Percentiles rank a stretch among this genome's conserved stretches.
These are phyloP conservation scores for Aureoboletus auriporus DNA, from an alignment of 768 basidiomycete species.

Conservation along the genomic window DNA sequence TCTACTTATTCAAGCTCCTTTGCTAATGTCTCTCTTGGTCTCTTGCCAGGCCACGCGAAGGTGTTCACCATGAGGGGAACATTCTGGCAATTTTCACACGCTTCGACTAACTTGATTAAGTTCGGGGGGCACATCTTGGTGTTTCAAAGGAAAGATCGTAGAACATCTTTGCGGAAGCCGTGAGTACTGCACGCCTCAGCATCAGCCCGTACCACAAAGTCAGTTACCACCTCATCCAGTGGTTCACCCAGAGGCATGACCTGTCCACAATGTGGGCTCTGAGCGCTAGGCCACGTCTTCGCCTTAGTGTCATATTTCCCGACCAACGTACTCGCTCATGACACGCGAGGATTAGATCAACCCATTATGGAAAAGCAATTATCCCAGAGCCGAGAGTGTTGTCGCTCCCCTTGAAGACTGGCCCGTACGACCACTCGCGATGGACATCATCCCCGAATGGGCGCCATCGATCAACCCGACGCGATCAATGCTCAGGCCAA, in stretches of 20 bases:
- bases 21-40: too few species aligned
- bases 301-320: neutral
- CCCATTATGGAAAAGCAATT: constrained; percentile 21
- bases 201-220: constrained; percentile 24
- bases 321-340: constrained; percentile 6
- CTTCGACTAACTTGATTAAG: constrained; percentile 49
- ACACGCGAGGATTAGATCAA: constrained; percentile 30
- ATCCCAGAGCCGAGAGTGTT: constrained; percentile 6
- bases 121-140: constrained; percentile 52
- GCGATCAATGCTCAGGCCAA: neutral
- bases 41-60: constrained; percentile 54
- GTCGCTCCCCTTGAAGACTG: constrained; percentile 14
- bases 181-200: constrained; percentile 30
- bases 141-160: constrained; percentile 53
- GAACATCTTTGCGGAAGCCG: constrained; percentile 55
- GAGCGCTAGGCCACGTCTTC: constrained; percentile 13
- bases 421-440: constrained; percentile 16
- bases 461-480: neutral
- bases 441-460: constrained; percentile 4
- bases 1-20: too few species aligned
- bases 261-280: constrained; percentile 13
- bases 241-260: constrained; percentile 4
- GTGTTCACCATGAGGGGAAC: constrained; percentile 64
- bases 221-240: constrained; percentile 23
- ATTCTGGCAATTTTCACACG: constrained; percentile 65